Conservation (phyloP, 2,329 filamentous ascomycete genomes). For the Sarocladium oryzae region DNA sequence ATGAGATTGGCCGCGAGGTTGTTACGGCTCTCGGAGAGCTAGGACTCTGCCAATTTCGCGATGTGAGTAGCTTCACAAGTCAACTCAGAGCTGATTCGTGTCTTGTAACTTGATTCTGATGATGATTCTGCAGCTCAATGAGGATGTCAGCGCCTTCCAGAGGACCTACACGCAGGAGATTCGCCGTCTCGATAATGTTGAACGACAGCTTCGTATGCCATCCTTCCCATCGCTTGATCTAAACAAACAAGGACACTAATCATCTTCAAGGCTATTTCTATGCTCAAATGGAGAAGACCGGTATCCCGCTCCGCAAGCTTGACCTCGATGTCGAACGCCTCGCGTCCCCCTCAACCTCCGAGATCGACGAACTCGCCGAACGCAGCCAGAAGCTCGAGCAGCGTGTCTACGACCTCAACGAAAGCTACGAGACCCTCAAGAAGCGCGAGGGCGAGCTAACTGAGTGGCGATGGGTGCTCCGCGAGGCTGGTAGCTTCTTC, state of each 20-base stretch:
- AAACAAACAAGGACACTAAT: slow-evolving; percentile 22
- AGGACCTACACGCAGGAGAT: slow-evolving; percentile 97
- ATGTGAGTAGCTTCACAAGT: slow-evolving; percentile 54
- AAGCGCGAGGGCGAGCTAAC: slow-evolving; percentile 94
- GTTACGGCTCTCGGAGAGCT: slow-evolving; percentile 95
- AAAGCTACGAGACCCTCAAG: slow-evolving; percentile 98
- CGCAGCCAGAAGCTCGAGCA: slow-evolving; percentile 89
- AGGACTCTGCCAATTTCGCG: slow-evolving; percentile 92
- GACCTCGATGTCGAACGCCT: slow-evolving; percentile 85
- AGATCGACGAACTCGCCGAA: slow-evolving; percentile 94
- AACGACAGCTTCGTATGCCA: slow-evolving; percentile 85
- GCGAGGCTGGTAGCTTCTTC: slow-evolving; percentile 95
- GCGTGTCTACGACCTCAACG: slow-evolving; percentile 83
- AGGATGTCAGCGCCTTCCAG: slow-evolving; percentile 89
- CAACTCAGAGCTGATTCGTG: neutral
- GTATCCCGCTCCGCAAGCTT: slow-evolving; percentile 79
- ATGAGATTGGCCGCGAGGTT: slow-evolving; percentile 96
- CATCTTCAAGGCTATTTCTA: slow-evolving; percentile 73
- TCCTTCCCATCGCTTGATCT: slow-evolving; percentile 11
- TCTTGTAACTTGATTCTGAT: neutral
- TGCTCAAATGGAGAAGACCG: slow-evolving; percentile 88
- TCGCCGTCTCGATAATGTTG: slow-evolving; percentile 92
- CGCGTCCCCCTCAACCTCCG: slow-evolving; percentile 80
- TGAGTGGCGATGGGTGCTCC: slow-evolving; percentile 96
- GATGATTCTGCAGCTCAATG: slow-evolving; percentile 63